Evolutionary conservation across 2,329 filamentous ascomycete genomes (phyloP), one percentile per base, ranked within the genome.

Genomic region (Chaetomiaceae sp.): DNA sequence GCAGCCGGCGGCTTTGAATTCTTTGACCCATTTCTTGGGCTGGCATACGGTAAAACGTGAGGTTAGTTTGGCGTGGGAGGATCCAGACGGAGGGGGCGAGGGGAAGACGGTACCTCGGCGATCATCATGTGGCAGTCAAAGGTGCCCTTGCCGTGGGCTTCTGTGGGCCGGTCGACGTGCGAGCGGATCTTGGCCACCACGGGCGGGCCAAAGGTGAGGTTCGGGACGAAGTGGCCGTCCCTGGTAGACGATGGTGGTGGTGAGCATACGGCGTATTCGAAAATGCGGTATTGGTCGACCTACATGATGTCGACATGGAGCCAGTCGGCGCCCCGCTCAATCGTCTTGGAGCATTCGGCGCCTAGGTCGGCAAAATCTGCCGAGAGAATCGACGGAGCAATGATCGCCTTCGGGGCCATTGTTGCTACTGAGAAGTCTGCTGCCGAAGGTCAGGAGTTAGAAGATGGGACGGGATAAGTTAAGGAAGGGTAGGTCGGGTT

Each of bases 61-160:
- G n/a, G 29, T 47, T 15, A 19, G 23, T 17, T 14, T n/a, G 44
- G 44, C 23, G 46, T 7, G 15, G 12, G 4, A 17, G 9, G 23
- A 6, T 8, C 8, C 7, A n/a, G 4, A 9, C 3, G n/a, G 9
- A 22, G 37, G 12, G 37, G 15, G 6, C 4, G 14, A 17, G 33
- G 37, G 5, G 17, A 15, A 17, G 22, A n/a, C 47, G 1, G 63
- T 78, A 92, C 89, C 87, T 99, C 92, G 65, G 90, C 85, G 68
- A 99, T 95, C 94, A 99, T 99, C 94, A 99, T 97, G 74, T 99
- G 94, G 80, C 94, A 99, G 73, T 99, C 94, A 70, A 99, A 99
- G 14, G 92, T 97, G 58, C 94, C 94, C 64, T 85, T 88, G 49
- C 88, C 91, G 62, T 87, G 77, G 31, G 80, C 80, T 47, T 80